phyloP scores from a whole-genome alignment of 129 eudicot species.

The Glebionis coronaria region DNA sequence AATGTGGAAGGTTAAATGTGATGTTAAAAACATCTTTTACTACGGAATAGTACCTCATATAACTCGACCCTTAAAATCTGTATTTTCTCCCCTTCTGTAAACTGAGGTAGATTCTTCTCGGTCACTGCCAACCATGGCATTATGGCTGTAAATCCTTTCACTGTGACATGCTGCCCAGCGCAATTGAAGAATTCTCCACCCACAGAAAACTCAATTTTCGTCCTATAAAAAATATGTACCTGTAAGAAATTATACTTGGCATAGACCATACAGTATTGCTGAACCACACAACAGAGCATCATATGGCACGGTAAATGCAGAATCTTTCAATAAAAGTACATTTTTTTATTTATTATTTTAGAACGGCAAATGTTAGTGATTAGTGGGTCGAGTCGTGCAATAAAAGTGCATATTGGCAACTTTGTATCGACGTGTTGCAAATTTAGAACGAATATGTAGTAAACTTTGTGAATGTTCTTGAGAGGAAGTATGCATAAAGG shows the following conservation, averaged over 20 bases:
- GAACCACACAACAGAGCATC: not conserved
- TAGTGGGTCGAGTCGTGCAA: too few relatives aligned
- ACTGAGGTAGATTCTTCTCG: slow-evolving; percentile 75
- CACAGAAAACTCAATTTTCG: slow-evolving; percentile 61
- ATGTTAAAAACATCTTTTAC: not conserved
- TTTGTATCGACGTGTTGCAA: too few relatives aligned
- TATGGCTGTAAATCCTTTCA: slow-evolving; percentile 75
- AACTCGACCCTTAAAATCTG: slow-evolving; percentile 60
- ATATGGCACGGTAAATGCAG: not conserved
- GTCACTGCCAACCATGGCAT: slow-evolving; percentile 92
- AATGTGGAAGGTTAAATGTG: not conserved
- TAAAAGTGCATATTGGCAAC: too few relatives aligned
- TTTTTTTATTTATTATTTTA: too few relatives aligned
- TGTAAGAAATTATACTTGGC: not conserved
- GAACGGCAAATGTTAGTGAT: too few relatives aligned
- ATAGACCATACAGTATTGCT: not conserved
- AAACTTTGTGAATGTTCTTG: too few relatives aligned
- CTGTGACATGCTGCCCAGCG: slow-evolving; percentile 60
- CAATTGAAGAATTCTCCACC: slow-evolving; percentile 74
- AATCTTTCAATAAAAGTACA: not conserved
- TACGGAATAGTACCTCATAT: slow-evolving; percentile 53
- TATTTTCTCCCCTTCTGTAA: slow-evolving; percentile 65
- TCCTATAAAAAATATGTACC: slow-evolving; percentile 38
- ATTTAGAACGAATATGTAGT: too few relatives aligned
- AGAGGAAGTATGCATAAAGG: too few relatives aligned